phyloP scores from a whole-genome alignment of 2,329 filamentous ascomycete species.

The Alternaria triticina region DNA sequence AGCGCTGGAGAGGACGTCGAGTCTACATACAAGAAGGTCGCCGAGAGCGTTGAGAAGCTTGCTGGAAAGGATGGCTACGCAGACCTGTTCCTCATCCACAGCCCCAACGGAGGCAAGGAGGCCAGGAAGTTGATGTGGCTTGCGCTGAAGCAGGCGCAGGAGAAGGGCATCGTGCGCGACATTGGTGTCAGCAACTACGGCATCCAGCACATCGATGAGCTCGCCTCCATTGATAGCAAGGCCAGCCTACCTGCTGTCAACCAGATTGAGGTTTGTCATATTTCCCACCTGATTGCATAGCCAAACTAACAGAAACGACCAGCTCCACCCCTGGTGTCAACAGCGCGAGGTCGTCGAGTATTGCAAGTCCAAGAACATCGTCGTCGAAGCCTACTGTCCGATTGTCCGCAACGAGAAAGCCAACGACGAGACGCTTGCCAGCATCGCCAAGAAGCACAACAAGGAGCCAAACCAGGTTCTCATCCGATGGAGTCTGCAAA shows the following conservation, averaged over 20 bases:
- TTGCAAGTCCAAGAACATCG: constrained; percentile 64
- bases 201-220: constrained; percentile 70
- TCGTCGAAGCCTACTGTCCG: constrained; percentile 69
- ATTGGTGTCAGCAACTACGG: constrained; percentile 79
- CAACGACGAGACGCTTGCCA: constrained; percentile 69
- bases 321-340: constrained; percentile 77
- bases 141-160: constrained; percentile 67
- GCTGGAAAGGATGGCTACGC: constrained; percentile 65
- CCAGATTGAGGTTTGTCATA: constrained; percentile 69
- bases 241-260: constrained; percentile 75
- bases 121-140: constrained; percentile 69
- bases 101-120: constrained; percentile 61
- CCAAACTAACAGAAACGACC: constrained; percentile 4
- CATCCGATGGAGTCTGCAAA: constrained; percentile 82
- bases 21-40: constrained; percentile 63
- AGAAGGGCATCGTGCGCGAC: constrained; percentile 65
- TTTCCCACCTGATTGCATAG: too few species aligned
- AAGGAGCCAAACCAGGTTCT: constrained; percentile 79
- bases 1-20: constrained; percentile 61
- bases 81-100: constrained; percentile 75
- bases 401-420: constrained; percentile 75
- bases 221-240: constrained; percentile 66
- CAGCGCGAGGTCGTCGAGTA: constrained; percentile 65
- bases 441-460: constrained; percentile 72
- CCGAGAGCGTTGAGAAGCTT: constrained; percentile 69